These are phyloP conservation scores for Leavenworthia alabamica DNA, from an alignment of 345 rosid genomes.

Conservation along the genomic window DNA sequence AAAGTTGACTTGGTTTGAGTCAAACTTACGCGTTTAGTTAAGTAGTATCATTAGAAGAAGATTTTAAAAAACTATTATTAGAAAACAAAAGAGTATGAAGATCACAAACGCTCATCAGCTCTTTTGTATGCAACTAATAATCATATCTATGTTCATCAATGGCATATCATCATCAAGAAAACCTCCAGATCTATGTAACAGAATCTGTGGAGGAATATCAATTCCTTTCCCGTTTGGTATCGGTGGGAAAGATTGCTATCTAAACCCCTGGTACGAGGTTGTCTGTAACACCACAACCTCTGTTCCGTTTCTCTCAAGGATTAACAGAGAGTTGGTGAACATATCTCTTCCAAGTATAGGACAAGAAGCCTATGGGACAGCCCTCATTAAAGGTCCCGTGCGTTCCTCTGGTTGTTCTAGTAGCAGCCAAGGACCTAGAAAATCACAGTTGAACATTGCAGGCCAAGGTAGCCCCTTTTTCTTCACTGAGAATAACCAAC, in stretches of 20 bases:
- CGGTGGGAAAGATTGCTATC: slow-evolving; percentile 19
- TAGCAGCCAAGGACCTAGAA: no score
- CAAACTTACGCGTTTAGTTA: background rate
- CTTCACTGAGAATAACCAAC: slow-evolving; percentile 23
- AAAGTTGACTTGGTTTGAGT: background rate
- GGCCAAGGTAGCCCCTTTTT: slow-evolving; percentile 26
- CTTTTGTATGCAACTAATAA: no score
- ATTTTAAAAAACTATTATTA: no score
- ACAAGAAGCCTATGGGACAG: background rate
- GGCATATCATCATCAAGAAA: slow-evolving; percentile 19
- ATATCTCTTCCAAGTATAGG: background rate
- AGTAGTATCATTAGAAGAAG: background rate
- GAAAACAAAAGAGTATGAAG: no score
- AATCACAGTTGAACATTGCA: background rate
- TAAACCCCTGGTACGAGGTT: slow-evolving; percentile 31
- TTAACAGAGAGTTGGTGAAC: slow-evolving; percentile 19
- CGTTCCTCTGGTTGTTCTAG: slow-evolving; percentile 23
- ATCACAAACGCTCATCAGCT: no score
- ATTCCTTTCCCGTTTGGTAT: slow-evolving; percentile 28
- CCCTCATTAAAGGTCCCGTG: slow-evolving; percentile 21
- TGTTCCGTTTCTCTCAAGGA: slow-evolving; percentile 19
- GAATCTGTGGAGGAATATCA: slow-evolving; percentile 14
- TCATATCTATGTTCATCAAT: slow-evolving; percentile 10
- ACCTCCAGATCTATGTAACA: slow-evolving; percentile 17
- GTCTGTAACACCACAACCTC: slow-evolving; percentile 6